A percentile compares a stretch with the other conserved stretches of the same genome.
phyloP scores from a whole-genome alignment of 2,329 filamentous ascomycete genomes.

The Exophiala alcalophila region DNA sequence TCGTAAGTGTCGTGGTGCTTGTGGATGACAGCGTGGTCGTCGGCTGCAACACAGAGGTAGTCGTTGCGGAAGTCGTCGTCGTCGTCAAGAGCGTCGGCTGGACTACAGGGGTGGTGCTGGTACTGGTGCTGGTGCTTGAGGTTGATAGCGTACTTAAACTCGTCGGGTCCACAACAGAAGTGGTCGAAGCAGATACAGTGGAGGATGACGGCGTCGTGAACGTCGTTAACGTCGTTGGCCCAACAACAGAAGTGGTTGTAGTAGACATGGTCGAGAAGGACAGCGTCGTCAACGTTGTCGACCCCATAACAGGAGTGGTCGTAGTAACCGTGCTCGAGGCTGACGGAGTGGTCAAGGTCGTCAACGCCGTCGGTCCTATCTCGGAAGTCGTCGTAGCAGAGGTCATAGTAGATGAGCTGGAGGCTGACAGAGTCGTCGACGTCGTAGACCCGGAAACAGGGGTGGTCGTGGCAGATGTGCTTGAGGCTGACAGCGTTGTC shows the following conservation, averaged over 20 bases:
- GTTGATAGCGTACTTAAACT: background rate
- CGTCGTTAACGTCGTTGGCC: background rate
- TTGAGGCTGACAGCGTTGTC: background rate
- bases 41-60: background rate
- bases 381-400: too few species aligned
- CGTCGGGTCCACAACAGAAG: background rate
- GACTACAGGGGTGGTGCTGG: background rate
- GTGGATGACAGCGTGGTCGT: background rate
- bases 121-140: slow-evolving; percentile 1
- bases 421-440: background rate
- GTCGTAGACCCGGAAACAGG: background rate
- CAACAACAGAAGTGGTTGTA: slow-evolving; percentile 1
- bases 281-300: background rate
- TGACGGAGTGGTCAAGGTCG: background rate
- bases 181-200: background rate
- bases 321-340: background rate
- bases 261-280: background rate
- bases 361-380: background rate
- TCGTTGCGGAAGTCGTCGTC: slow-evolving; percentile 1
- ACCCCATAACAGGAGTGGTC: background rate
- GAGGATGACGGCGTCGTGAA: background rate
- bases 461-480: background rate
- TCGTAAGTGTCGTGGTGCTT: slow-evolving; percentile 2
- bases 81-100: background rate
- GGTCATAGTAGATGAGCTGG: background rate